These are phyloP conservation scores for Xenoacremonium recifei DNA, from an alignment of 2,329 filamentous ascomycete genomes.

Conservation along the genomic window DNA sequence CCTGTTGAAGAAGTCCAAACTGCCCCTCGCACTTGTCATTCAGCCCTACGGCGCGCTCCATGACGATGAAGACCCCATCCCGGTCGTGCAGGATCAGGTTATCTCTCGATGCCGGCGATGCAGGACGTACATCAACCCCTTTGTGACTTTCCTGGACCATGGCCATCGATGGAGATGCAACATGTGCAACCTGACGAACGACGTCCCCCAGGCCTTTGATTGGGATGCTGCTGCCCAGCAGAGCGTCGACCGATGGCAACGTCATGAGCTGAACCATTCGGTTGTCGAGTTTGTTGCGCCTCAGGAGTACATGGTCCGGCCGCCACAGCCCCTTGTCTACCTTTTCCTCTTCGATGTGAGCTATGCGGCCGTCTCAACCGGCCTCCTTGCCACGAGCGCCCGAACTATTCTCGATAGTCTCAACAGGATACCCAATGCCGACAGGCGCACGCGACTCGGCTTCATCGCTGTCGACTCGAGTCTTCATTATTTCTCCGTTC, in stretches of 20 bases:
- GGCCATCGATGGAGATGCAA: conserved; percentile 98
- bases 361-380: conserved; percentile 84
- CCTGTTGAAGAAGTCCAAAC: conserved; percentile 91
- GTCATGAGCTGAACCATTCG: conserved; percentile 91
- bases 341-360: conserved; percentile 95
- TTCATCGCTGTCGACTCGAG: conserved; percentile 95
- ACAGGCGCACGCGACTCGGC: conserved; percentile 85
- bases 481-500: conserved; percentile 93
- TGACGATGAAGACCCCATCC: conserved; percentile 87
- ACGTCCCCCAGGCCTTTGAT: conserved; percentile 98
- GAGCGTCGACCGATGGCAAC: conserved; percentile 86
- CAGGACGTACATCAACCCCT: conserved; percentile 96
- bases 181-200: conserved; percentile 98
- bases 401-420: conserved; percentile 93
- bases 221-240: conserved; percentile 95
- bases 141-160: conserved; percentile 93
- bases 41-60: conserved; percentile 93
- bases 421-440: conserved; percentile 96
- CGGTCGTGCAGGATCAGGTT: conserved; percentile 92
- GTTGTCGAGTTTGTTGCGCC: conserved; percentile 97
- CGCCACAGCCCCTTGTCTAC: conserved; percentile 92
- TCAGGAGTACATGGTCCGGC: conserved; percentile 98
- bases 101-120: conserved; percentile 96
- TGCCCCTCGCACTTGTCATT: conserved; percentile 93
- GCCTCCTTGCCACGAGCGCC: conserved; percentile 86